Evolutionary conservation across 176 grass and related monocot species (phyloP).

Genomic region (Triticum urartu): DNA sequence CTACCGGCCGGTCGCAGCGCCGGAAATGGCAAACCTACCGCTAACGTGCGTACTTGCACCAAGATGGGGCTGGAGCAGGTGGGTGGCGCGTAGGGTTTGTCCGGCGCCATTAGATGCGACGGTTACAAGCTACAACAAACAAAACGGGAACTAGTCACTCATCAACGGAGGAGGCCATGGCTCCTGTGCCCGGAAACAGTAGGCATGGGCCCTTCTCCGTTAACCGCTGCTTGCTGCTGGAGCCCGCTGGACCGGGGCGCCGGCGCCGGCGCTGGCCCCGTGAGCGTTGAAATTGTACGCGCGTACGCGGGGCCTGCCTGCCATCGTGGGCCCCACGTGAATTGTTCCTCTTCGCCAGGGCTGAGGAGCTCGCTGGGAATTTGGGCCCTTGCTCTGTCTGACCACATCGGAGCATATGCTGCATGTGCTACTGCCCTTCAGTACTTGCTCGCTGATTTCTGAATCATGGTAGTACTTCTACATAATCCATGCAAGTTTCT

Average conservation of each 20-base stretch:
- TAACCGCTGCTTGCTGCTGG: not conserved
- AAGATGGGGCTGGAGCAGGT: not conserved
- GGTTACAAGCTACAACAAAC: not conserved
- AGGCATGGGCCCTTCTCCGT: not conserved
- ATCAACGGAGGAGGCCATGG: not conserved
- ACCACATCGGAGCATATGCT: too few species aligned
- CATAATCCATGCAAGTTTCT: too few species aligned
- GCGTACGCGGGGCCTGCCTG: not conserved
- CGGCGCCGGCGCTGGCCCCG: not conserved
- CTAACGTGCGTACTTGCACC: too few species aligned
- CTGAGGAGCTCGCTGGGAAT: not conserved
- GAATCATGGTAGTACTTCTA: too few species aligned
- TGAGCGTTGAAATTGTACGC: not conserved
- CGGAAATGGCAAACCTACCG: too few species aligned
- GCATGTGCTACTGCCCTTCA: too few species aligned
- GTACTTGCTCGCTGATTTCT: too few species aligned
- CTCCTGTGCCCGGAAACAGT: not conserved
- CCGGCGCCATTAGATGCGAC: not conserved
- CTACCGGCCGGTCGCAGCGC: too few species aligned
- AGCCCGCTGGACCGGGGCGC: not conserved
- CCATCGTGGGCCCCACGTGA: not conserved
- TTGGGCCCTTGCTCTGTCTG: not conserved
- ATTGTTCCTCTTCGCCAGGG: not conserved
- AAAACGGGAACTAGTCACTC: not conserved
- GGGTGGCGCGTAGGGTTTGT: not conserved